phyloP scores from a whole-genome alignment of 129 eudicot genomes.

The Artemisia tridentata region DNA sequence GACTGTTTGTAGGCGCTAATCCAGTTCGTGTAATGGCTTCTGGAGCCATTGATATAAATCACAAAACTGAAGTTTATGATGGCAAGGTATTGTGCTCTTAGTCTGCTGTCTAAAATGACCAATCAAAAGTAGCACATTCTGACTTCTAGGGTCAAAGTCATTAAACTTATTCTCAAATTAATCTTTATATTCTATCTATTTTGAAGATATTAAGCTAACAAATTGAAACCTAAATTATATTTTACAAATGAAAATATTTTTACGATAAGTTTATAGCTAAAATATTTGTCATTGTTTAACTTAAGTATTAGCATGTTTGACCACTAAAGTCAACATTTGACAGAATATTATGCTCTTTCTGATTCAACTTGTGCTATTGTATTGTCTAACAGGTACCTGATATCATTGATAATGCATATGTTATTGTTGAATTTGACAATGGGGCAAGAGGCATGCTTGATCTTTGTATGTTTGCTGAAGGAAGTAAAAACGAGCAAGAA shows the following conservation, averaged over 20 bases:
- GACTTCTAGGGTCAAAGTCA: conserved; percentile 23
- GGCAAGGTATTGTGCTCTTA: conserved; percentile 61
- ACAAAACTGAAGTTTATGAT: conserved; percentile 88
- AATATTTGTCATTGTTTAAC: background rate
- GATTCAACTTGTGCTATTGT: too few species aligned
- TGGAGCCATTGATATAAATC: conserved; percentile 90
- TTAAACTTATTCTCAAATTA: background rate
- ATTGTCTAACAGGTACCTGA: conserved; percentile 96
- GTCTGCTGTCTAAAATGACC: background rate
- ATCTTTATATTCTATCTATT: background rate
- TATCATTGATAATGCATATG: conserved; percentile 96
- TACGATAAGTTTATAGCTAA: background rate
- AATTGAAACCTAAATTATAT: background rate
- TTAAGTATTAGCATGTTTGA: conserved; percentile 1
- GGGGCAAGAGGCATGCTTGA: conserved; percentile 95
- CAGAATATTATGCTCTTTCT: too few species aligned
- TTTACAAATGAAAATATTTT: background rate
- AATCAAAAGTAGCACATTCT: background rate
- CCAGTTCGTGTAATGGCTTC: conserved; percentile 98
- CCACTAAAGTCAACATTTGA: conserved; percentile 11
- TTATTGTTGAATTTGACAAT: conserved; percentile 90
- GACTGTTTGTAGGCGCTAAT: conserved; percentile 81
- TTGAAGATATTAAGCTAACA: background rate
- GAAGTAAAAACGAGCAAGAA: conserved; percentile 99
- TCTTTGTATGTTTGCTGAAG: conserved; percentile 99